These are phyloP conservation scores for Penicillium sp. DNA, from an alignment of 2,329 filamentous ascomycete genomes.

Conservation along the genomic window DNA sequence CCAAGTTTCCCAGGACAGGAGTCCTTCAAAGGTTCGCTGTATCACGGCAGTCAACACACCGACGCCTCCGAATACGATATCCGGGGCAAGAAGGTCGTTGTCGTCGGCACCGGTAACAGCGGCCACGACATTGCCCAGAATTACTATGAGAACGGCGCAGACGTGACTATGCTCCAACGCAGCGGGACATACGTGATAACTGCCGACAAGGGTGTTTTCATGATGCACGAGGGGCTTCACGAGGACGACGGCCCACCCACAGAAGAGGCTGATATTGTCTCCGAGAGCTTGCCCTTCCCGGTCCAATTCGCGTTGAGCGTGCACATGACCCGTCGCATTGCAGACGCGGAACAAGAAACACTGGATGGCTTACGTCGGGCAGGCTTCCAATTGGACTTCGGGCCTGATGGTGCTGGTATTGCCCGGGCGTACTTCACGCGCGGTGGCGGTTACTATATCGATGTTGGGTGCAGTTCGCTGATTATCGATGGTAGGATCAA, in stretches of 20 bases:
- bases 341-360: constrained; percentile 45
- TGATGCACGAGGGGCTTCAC: constrained; percentile 49
- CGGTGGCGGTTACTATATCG: constrained; percentile 62
- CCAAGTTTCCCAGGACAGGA: constrained; percentile 46
- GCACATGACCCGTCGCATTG: constrained; percentile 45
- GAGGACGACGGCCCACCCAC: constrained; percentile 52
- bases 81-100: constrained; percentile 49
- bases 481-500: constrained; percentile 63
- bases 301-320: constrained; percentile 51
- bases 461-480: constrained; percentile 57
- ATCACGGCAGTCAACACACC: constrained; percentile 49
- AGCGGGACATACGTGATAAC: constrained; percentile 54
- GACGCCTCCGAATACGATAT: constrained; percentile 42
- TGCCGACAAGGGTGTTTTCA: constrained; percentile 47
- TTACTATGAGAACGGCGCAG: constrained; percentile 52
- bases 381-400: constrained; percentile 49
- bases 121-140: constrained; percentile 56
- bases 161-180: constrained; percentile 58
- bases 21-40: constrained; percentile 46
- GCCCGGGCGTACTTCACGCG: constrained; percentile 49
- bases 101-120: constrained; percentile 54
- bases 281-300: constrained; percentile 50
- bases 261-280: constrained; percentile 54
- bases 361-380: constrained; percentile 51
- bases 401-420: constrained; percentile 46